Conservation (phyloP, 2,329 filamentous ascomycete genomes). For the Trichoderma koningii region DNA sequence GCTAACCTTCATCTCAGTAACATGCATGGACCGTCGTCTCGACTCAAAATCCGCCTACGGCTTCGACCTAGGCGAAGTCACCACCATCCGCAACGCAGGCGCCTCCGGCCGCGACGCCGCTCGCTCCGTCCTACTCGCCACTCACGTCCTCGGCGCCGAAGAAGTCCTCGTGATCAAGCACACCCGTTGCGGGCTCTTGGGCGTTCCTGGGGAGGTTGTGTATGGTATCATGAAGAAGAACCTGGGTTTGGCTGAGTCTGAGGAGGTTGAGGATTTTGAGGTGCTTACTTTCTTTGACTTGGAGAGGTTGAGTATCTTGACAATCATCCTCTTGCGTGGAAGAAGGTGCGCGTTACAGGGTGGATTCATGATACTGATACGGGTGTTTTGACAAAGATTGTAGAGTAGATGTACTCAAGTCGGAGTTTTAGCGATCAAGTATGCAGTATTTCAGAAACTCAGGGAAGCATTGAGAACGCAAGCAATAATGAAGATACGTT, state of each 20-base stretch:
- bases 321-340: slow-evolving; percentile 1
- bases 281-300: slow-evolving; percentile 7
- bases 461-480: too few relatives aligned
- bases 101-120: slow-evolving; percentile 7
- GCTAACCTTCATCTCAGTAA: neutral
- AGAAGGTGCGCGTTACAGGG: neutral
- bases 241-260: neutral
- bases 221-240: slow-evolving; percentile 11
- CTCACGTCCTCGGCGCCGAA: slow-evolving; percentile 1
- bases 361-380: slow-evolving; percentile 18
- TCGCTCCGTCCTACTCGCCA: slow-evolving; percentile 5
- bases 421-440: too few relatives aligned
- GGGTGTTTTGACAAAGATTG: neutral
- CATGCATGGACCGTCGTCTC: slow-evolving; percentile 18
- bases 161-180: slow-evolving; percentile 15
- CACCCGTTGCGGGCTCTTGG: slow-evolving; percentile 1
- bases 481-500: too few relatives aligned
- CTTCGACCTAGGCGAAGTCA: slow-evolving; percentile 4
- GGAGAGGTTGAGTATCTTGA: slow-evolving; percentile 14
- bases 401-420: neutral
- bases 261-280: slow-evolving; percentile 4
- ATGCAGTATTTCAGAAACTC: too few relatives aligned
- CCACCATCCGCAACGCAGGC: slow-evolving; percentile 8
- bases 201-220: neutral
- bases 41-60: slow-evolving; percentile 2